These are phyloP conservation scores for Urochloa ruziziensis DNA, from an alignment of 176 grass and related monocot species.

Conservation along the genomic window DNA sequence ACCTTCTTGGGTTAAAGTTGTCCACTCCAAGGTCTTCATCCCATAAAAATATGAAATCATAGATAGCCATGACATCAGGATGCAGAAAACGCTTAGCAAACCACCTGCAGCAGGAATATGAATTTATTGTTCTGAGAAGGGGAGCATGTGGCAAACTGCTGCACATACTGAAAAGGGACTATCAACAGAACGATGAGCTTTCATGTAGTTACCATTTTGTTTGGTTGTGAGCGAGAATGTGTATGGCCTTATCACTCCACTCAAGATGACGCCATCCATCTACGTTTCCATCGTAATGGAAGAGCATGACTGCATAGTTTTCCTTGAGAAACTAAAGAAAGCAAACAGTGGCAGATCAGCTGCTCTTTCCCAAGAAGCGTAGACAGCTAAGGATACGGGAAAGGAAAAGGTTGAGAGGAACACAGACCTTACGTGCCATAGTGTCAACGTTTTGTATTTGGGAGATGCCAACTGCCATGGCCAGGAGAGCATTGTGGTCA, in stretches of 20 bases:
- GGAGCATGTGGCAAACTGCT: background rate
- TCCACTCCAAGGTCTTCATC: conserved; percentile 98
- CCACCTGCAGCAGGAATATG: conserved; percentile 59
- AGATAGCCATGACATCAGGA: conserved; percentile 74
- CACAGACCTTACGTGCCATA: conserved; percentile 69
- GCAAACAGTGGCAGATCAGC: conserved; percentile 17
- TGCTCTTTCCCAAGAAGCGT: background rate
- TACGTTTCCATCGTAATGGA: conserved; percentile 97
- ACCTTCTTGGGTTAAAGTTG: conserved; percentile 84
- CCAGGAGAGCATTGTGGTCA: conserved; percentile 62
- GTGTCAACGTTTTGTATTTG: conserved; percentile 84
- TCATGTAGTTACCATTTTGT: conserved; percentile 72
- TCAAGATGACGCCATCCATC: conserved; percentile 81
- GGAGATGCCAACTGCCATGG: conserved; percentile 90
- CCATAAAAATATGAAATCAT: conserved; percentile 93
- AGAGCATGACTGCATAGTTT: conserved; percentile 84
- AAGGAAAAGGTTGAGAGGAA: background rate
- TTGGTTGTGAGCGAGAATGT: conserved; percentile 86
- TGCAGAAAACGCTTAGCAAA: conserved; percentile 97
- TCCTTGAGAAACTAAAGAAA: conserved; percentile 73
- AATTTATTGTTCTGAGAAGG: conserved; percentile 1
- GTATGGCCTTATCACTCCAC: conserved; percentile 85
- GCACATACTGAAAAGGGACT: background rate
- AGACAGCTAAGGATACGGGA: background rate
- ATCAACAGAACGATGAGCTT: background rate